Base-by-base conservation (phyloP, 2,329 filamentous ascomycete species). In the Sporothrix sp. region DNA sequence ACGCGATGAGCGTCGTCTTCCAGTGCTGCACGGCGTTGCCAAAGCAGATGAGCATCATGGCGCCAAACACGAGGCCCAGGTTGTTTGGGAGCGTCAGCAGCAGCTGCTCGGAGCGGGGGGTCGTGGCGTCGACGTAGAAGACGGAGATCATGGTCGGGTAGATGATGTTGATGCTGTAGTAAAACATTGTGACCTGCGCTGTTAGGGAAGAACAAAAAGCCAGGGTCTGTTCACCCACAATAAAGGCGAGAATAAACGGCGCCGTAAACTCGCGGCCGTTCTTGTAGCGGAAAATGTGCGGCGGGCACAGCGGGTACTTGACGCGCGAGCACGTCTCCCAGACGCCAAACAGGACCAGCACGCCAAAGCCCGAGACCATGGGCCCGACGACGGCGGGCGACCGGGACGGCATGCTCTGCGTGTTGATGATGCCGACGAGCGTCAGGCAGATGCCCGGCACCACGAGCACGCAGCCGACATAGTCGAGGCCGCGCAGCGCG, bases 1-100 rank as follows among this genome's bases (percentile, higher is more conserved):
- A 67, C 1, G 59, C 67, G 0, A 65, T 68, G n/a, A 73, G 57
- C 21, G 70, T 69, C 68, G 68, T 71, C 18, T 71, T 65, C 69
- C 70, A 74, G 52, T 70, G 62, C 4, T 65, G 62, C 32, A 74
- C 67, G 48, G 58, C 62, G 45, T 63, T 63, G 7, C 72, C 71
- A 37, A 73, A 65, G 10, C 62, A 49, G 0, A 65, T 66, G 9
- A 74, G 62, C 5, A 69, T 54, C 0, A 67, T 58, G 2, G 70
- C 69, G 42, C 71, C 71, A 36, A 67, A 63, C 2, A 65, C 59
- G 27, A 74, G 68, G n/a, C 65, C 72, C 16, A 74, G 59, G 9
- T 69, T 70, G 57, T 71, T 69, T 0, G 68, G 68, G 13, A 73
- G 58, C 1, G 70, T 68, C 1, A 74, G 56, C 4, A 66, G 52